phyloP scores from a whole-genome alignment of 163 green algal species.

The Chlamydomonas reinhardtii region DNA sequence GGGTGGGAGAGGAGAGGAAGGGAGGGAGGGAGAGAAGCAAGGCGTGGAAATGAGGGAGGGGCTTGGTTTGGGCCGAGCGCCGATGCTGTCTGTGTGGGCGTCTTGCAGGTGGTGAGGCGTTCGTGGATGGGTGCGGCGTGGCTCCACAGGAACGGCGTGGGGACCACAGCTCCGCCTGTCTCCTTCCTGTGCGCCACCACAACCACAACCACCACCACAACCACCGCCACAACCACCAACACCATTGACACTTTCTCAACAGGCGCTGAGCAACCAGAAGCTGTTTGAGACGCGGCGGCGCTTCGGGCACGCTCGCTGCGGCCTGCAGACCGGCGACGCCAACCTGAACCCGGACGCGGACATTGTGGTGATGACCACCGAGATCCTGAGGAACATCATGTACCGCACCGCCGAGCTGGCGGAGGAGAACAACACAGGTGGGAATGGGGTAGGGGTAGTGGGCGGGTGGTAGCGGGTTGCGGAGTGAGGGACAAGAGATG shows the following conservation, averaged over 20 bases:
- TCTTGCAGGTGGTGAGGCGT: no score
- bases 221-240: no score
- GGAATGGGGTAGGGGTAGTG: background rate
- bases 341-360: slow-evolving; percentile 82
- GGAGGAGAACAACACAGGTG: slow-evolving; percentile 43
- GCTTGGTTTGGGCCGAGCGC: no score
- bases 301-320: slow-evolving; percentile 75
- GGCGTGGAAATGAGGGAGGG: no score
- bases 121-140: no score
- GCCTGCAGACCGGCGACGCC: slow-evolving; percentile 90
- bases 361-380: slow-evolving; percentile 98
- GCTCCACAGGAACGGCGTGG: no score
- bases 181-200: no score
- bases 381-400: slow-evolving; percentile 98
- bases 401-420: slow-evolving; percentile 76
- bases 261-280: slow-evolving; percentile 96
- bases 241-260: slow-evolving; percentile 34
- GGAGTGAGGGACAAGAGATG: no score
- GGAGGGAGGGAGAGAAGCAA: no score
- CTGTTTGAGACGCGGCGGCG: slow-evolving; percentile 83
- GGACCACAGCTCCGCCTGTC: no score
- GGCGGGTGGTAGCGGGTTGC: background rate
- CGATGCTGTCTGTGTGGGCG: no score
- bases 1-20: background rate
- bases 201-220: no score